phyloP scores from a whole-genome alignment of 176 grass and related monocot genomes.

The Oryza meridionalis region DNA sequence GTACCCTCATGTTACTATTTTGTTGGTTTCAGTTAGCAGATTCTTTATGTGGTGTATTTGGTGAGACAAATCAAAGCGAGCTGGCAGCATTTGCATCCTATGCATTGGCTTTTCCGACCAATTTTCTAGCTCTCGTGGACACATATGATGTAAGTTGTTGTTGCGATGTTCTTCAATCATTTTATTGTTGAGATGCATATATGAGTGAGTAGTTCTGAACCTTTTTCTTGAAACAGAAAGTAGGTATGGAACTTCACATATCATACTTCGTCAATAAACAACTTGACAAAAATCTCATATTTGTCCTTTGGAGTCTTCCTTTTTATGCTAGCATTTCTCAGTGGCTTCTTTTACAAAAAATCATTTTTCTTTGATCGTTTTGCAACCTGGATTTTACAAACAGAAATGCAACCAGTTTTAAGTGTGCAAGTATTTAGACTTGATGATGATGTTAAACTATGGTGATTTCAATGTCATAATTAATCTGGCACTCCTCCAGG shows the following conservation, averaged over 20 bases:
- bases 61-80: constrained; percentile 96
- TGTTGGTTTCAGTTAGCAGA: constrained; percentile 56
- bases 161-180: constrained; percentile 18
- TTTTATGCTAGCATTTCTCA: not conserved
- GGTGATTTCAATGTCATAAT: not conserved
- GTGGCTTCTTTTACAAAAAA: not conserved
- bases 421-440: constrained; percentile 12
- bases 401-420: constrained; percentile 7
- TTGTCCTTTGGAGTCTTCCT: constrained; percentile 19
- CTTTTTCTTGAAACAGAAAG: not conserved
- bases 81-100: constrained; percentile 90
- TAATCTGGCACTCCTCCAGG: constrained; percentile 13
- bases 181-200: constrained; percentile 24
- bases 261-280: constrained; percentile 23
- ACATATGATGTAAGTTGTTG: constrained; percentile 93
- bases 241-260: not conserved
- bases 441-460: constrained; percentile 10
- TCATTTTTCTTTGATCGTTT: not conserved
- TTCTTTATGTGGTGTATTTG: constrained; percentile 69
- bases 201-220: constrained; percentile 14
- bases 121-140: constrained; percentile 93
- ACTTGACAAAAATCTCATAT: not conserved
- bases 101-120: constrained; percentile 93
- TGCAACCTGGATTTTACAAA: constrained; percentile 5
- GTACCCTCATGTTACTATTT: constrained; percentile 37